Conservation (phyloP, 768 basidiomycete genomes). For the Suillus plorans region DNA sequence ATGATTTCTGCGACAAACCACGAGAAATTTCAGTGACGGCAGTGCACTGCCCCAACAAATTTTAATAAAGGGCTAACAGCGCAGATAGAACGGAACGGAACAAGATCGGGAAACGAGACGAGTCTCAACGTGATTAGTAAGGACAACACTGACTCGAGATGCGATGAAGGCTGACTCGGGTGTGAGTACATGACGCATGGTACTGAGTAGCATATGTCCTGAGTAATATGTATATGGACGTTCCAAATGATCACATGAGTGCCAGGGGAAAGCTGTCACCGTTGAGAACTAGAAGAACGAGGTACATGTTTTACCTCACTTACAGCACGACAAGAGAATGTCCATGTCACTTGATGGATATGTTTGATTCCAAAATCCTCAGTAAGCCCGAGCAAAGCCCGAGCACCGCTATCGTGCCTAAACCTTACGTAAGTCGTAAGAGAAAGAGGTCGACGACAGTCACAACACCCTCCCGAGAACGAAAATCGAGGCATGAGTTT, state of each 20-base stretch:
- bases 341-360: no score
- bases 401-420: no score
- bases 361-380: no score
- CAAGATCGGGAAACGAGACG: background rate
- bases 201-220: no score
- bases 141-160: no score
- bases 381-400: no score
- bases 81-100: background rate
- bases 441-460: background rate
- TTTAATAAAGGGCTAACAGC: background rate
- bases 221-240: no score
- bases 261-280: background rate
- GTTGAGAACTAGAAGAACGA: background rate
- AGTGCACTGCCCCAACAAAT: background rate
- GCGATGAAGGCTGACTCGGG: background rate
- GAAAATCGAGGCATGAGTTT: background rate
- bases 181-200: no score
- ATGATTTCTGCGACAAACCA: background rate
- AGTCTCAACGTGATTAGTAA: no score
- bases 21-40: background rate
- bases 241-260: no score
- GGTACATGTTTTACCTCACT: background rate
- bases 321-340: background rate
- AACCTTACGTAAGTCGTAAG: background rate
- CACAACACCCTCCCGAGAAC: background rate